Evolutionary conservation across 208 protist species (phyloP).

Genomic region (Leishmania aethiopica): DNA sequence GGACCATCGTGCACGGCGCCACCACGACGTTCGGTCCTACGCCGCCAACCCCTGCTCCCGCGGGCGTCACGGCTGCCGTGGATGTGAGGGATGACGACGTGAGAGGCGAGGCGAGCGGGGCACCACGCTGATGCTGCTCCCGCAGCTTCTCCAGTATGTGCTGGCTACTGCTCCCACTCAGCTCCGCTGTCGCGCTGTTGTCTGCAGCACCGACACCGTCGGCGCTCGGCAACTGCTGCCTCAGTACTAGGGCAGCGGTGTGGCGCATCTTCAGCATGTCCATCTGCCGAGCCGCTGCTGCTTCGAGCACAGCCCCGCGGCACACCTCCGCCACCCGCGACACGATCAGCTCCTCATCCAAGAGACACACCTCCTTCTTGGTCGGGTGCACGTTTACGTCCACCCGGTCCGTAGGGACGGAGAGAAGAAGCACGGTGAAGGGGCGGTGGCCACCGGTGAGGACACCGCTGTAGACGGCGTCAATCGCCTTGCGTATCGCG

Average conservation of each 20-base stretch:
- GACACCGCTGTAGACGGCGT: conserved; percentile 90
- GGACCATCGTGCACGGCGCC: conserved; percentile 73
- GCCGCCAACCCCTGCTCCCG: not conserved
- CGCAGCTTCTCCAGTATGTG: conserved; percentile 30
- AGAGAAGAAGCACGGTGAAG: conserved; percentile 95
- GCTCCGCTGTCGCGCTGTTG: not conserved
- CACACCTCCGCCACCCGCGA: conserved; percentile 55
- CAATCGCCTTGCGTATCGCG: conserved; percentile 86
- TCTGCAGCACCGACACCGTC: conserved; percentile 10
- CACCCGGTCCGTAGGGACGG: conserved; percentile 87
- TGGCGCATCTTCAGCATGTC: conserved; percentile 58
- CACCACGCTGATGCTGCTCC: conserved; percentile 30
- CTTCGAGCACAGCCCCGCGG: conserved; percentile 56
- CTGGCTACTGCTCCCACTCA: conserved; percentile 34
- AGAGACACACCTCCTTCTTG: conserved; percentile 94
- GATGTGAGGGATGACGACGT: conserved; percentile 21
- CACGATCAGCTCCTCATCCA: conserved; percentile 86
- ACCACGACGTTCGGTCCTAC: conserved; percentile 30
- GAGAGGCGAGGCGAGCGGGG: conserved; percentile 31
- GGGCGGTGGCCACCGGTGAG: conserved; percentile 90
- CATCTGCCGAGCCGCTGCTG: conserved; percentile 63
- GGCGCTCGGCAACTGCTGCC: conserved; percentile 17
- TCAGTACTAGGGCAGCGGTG: conserved; percentile 38
- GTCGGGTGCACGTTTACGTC: conserved; percentile 99
- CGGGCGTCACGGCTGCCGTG: not conserved